A percentile compares a stretch with the other conserved stretches of the same genome.
These are phyloP conservation scores for Spathaspora sp. DNA, from an alignment of 1,139 yeast species.

Conservation along the genomic window DNA sequence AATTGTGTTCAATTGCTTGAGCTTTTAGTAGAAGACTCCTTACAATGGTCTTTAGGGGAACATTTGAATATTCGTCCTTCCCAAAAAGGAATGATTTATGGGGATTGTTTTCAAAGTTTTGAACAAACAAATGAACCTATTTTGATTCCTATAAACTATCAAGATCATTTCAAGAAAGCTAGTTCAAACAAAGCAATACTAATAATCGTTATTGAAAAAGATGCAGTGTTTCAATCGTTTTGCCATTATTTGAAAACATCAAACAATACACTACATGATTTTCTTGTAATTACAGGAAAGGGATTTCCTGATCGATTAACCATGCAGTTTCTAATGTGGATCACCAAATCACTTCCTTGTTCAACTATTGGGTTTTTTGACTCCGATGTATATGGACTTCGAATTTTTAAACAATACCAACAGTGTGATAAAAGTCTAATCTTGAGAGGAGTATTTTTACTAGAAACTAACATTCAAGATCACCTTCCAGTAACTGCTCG, in stretches of 20 bases:
- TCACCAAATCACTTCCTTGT: slow-evolving; percentile 19
- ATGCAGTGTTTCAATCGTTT: slow-evolving; percentile 46
- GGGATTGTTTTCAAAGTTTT: slow-evolving; percentile 20
- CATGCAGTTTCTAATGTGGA: slow-evolving; percentile 20
- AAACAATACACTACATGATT: slow-evolving; percentile 8
- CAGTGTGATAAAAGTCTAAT: slow-evolving; percentile 9
- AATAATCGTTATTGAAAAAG: slow-evolving; percentile 66
- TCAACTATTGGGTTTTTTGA: slow-evolving; percentile 33
- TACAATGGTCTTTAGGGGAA: slow-evolving; percentile 20
- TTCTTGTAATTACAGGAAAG: slow-evolving; percentile 56
- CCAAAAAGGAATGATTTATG: slow-evolving; percentile 62
- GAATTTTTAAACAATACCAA: slow-evolving; percentile 47
- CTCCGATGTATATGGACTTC: slow-evolving; percentile 72
- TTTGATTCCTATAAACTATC: slow-evolving; percentile 24
- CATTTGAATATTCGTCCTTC: slow-evolving; percentile 53
- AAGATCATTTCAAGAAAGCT: background rate
- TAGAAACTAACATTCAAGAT: slow-evolving; percentile 35
- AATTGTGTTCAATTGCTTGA: slow-evolving; percentile 44
- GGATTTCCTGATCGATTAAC: slow-evolving; percentile 58
- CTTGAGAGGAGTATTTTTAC: slow-evolving; percentile 31
- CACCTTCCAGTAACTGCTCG: slow-evolving; percentile 30
- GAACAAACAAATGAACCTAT: slow-evolving; percentile 20
- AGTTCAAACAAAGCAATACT: background rate
- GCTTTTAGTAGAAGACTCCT: slow-evolving; percentile 26
- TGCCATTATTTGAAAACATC: slow-evolving; percentile 19